A percentile compares a stretch with the other conserved stretches of the same genome.
These are phyloP conservation scores for Alopecurus myosuroides DNA, from an alignment of 176 grass and related monocot species.

Conservation along the genomic window DNA sequence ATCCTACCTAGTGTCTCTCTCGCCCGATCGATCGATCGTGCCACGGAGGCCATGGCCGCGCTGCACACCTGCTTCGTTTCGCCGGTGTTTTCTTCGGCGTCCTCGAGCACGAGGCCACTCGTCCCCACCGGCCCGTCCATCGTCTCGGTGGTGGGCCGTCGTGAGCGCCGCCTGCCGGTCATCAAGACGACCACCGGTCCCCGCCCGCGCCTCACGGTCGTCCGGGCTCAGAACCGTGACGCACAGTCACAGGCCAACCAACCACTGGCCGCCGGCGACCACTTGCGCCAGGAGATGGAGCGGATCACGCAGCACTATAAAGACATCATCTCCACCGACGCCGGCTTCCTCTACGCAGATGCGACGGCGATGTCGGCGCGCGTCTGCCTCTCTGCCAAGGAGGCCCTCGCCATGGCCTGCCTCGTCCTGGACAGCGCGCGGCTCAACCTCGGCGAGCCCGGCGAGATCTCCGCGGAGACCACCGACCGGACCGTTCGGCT, in stretches of 20 bases:
- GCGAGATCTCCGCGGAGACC: constrained; percentile 11
- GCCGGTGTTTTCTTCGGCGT: not conserved
- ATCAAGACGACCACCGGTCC: not conserved
- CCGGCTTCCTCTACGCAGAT: constrained; percentile 16
- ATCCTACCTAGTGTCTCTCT: not conserved
- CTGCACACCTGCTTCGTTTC: not conserved
- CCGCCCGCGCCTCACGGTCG: not conserved
- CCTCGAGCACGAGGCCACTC: not conserved
- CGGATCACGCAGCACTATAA: not conserved
- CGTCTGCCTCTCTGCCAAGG: not conserved
- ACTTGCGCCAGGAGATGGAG: constrained; percentile 3
- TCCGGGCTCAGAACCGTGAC: not conserved
- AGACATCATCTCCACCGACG: not conserved
- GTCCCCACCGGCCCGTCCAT: not conserved
- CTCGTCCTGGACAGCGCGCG: not conserved
- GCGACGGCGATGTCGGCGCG: constrained; percentile 7
- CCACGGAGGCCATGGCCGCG: not conserved
- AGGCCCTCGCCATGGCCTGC: constrained; percentile 17
- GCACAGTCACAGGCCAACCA: not conserved
- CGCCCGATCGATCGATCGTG: not conserved
- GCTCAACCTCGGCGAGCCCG: not conserved
- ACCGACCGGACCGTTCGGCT: not conserved
- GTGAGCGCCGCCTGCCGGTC: not conserved
- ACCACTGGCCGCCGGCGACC: not conserved
- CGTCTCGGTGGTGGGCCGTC: not conserved